phyloP scores from a whole-genome alignment of 1,284 basidiomycete genomes.

The Apiotrichum akiyoshidainum region DNA sequence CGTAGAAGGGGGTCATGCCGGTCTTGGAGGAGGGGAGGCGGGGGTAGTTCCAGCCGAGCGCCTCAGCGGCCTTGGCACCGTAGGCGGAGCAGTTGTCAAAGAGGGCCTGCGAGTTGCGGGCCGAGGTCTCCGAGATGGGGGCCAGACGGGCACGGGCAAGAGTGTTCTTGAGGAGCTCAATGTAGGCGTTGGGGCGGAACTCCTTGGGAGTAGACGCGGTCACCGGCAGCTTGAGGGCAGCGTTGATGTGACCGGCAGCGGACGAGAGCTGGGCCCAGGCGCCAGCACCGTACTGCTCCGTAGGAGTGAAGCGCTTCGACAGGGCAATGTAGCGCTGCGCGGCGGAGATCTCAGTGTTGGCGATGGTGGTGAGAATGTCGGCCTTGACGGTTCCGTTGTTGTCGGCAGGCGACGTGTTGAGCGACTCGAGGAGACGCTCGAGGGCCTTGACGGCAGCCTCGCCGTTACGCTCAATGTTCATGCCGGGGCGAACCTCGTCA shows the following conservation, averaged over 20 bases:
- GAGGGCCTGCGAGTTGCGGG: slow-evolving; percentile 36
- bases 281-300: slow-evolving; percentile 22
- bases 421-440: slow-evolving; percentile 26
- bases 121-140: slow-evolving; percentile 35
- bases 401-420: slow-evolving; percentile 28
- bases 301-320: slow-evolving; percentile 19
- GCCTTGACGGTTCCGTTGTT: slow-evolving; percentile 32
- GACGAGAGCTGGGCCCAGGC: slow-evolving; percentile 39
- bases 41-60: slow-evolving; percentile 33
- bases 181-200: slow-evolving; percentile 37
- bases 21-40: slow-evolving; percentile 15
- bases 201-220: slow-evolving; percentile 30
- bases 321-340: slow-evolving; percentile 33
- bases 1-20: slow-evolving; percentile 11
- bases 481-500: slow-evolving; percentile 27
- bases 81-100: slow-evolving; percentile 44
- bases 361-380: slow-evolving; percentile 38
- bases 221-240: slow-evolving; percentile 35
- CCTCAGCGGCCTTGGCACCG: slow-evolving; percentile 32
- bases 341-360: slow-evolving; percentile 36
- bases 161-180: slow-evolving; percentile 31
- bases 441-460: slow-evolving; percentile 37
- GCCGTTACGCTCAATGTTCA: slow-evolving; percentile 28
- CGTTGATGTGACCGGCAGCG: slow-evolving; percentile 30
- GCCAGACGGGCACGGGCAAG: slow-evolving; percentile 36